Conservation (phyloP, 371 early-diverging fungal species). For the Mucor plumbeus region DNA sequence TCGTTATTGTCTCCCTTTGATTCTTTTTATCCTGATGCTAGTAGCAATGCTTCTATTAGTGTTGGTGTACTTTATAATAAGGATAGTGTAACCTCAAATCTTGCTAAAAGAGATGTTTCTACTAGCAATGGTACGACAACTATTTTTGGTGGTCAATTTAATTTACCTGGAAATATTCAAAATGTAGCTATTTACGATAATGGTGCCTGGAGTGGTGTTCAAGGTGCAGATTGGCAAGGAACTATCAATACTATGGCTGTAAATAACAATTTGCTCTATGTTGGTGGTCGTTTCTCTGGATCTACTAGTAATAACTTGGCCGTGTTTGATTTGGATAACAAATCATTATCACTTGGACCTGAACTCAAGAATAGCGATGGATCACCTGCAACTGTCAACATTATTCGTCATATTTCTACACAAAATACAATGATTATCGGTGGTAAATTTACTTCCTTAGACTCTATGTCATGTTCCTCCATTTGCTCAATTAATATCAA, state of each 20-base stretch:
- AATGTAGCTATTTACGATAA: constrained; percentile 54
- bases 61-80: constrained; percentile 34
- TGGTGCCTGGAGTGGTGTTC: constrained; percentile 45
- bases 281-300: constrained; percentile 54
- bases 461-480: constrained; percentile 45
- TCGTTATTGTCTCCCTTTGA: constrained; percentile 24
- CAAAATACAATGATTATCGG: constrained; percentile 47
- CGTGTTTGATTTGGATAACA: constrained; percentile 32
- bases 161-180: constrained; percentile 28
- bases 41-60: constrained; percentile 21
- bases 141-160: constrained; percentile 53
- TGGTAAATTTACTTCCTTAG: constrained; percentile 63
- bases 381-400: constrained; percentile 43
- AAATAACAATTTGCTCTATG: constrained; percentile 47
- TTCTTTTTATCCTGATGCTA: constrained; percentile 37
- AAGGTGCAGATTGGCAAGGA: constrained; percentile 47
- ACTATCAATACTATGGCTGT: constrained; percentile 39
- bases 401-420: constrained; percentile 41
- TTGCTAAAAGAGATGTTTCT: constrained; percentile 16
- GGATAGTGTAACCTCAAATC: constrained; percentile 7
- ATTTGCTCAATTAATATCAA: constrained; percentile 48
- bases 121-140: constrained; percentile 9
- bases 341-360: constrained; percentile 21
- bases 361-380: constrained; percentile 38
- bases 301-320: constrained; percentile 34